Evolutionary conservation across 129 eudicot genomes (phyloP).

Genomic region (Glebionis coronaria): DNA sequence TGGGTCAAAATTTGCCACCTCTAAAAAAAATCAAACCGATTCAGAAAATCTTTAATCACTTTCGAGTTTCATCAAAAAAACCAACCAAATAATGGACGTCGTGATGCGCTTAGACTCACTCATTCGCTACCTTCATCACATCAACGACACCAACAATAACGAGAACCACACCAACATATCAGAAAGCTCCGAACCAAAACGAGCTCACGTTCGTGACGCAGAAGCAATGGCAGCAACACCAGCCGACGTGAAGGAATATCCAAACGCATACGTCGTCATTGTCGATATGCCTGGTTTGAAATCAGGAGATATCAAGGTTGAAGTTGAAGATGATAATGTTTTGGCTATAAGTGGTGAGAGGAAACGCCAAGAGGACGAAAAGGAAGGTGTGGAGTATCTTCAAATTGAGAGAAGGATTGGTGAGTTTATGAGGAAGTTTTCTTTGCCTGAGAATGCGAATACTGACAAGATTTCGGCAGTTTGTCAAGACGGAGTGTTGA

Average conservation of each 20-base stretch:
- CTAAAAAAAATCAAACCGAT: too few relatives aligned
- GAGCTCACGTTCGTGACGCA: conserved; percentile 2
- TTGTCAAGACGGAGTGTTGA: conserved; percentile 34
- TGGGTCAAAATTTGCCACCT: too few relatives aligned
- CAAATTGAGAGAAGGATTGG: conserved; percentile 37
- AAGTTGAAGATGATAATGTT: conserved; percentile 2
- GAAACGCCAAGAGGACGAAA: conserved; percentile 26
- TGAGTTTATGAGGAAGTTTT: too few relatives aligned
- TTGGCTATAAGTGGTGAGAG: too few relatives aligned
- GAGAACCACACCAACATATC: background rate
- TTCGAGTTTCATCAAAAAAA: too few relatives aligned
- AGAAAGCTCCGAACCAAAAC: background rate
- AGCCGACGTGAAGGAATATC: conserved; percentile 5
- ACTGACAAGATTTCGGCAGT: conserved; percentile 16
- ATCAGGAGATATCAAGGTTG: background rate
- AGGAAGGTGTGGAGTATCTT: conserved; percentile 28
- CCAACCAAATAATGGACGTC: background rate
- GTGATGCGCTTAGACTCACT: background rate
- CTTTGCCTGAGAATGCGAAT: too few relatives aligned
- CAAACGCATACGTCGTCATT: background rate
- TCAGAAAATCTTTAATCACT: too few relatives aligned
- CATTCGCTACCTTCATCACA: background rate
- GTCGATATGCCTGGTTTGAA: conserved; percentile 4
- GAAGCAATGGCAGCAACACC: conserved; percentile 11
- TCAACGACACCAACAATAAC: background rate